These are phyloP conservation scores for Fusarium coffeatum DNA, from an alignment of 2,329 filamentous ascomycete species.

Conservation along the genomic window DNA sequence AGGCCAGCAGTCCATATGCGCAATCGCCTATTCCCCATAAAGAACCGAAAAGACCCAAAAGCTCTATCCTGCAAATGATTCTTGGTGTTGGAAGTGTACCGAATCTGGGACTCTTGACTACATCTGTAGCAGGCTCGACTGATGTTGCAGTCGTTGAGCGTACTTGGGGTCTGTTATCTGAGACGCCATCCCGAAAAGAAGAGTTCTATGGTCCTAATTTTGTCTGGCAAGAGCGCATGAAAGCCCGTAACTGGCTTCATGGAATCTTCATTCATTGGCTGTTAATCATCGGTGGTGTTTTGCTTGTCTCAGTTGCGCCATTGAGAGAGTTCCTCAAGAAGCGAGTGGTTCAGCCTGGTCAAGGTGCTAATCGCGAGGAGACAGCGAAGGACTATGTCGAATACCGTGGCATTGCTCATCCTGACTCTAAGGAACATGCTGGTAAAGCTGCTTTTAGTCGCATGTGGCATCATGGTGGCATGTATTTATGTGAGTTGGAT, in stretches of 20 bases:
- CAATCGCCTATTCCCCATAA: constrained; percentile 66
- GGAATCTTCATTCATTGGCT: constrained; percentile 64
- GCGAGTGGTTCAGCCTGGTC: constrained; percentile 64
- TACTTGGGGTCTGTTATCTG: constrained; percentile 70
- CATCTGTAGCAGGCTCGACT: constrained; percentile 61
- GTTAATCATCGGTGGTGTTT: constrained; percentile 56
- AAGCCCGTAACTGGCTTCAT: constrained; percentile 60
- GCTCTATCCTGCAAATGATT: constrained; percentile 57
- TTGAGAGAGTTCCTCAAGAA: constrained; percentile 59
- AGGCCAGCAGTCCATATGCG: constrained; percentile 63
- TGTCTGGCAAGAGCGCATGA: constrained; percentile 66
- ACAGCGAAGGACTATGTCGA: constrained; percentile 70
- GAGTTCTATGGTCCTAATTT: constrained; percentile 72
- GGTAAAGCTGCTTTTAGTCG: constrained; percentile 66
- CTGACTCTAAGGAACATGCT: constrained; percentile 60
- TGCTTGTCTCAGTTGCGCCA: constrained; percentile 60
- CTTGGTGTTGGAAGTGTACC: constrained; percentile 63
- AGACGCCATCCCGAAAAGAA: constrained; percentile 56
- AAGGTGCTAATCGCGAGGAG: constrained; percentile 64
- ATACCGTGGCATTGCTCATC: constrained; percentile 72
- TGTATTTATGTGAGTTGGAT: constrained; percentile 70
- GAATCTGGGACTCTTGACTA: constrained; percentile 66
- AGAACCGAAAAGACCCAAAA: constrained; percentile 43
- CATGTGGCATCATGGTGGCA: constrained; percentile 67
- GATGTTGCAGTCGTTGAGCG: constrained; percentile 69